phyloP scores from a whole-genome alignment of 23 red algal genomes.

The Chondrus crispus region DNA sequence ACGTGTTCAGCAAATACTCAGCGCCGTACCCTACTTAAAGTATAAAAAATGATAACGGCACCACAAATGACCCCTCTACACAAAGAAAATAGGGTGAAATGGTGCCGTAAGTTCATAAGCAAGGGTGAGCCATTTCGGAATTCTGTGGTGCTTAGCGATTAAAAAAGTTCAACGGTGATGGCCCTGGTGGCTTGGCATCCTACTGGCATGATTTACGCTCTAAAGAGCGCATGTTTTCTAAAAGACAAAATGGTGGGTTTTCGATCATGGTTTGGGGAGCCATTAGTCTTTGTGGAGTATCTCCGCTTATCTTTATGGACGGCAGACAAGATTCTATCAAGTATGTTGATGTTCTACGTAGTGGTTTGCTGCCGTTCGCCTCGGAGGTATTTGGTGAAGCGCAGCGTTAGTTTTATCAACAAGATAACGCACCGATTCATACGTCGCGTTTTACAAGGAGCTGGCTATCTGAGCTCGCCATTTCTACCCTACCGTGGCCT shows the following conservation, averaged over 20 bases:
- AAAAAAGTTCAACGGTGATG: conserved; percentile 7
- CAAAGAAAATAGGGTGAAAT: no score
- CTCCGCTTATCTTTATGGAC: not conserved
- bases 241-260: not conserved
- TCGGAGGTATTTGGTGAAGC: not conserved
- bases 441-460: not conserved
- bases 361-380: not conserved
- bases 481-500: not conserved
- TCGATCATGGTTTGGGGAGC: not conserved
- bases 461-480: not conserved
- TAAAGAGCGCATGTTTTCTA: not conserved
- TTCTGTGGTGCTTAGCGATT: no score
- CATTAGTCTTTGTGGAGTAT: not conserved
- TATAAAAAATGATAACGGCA: no score
- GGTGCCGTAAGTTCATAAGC: no score
- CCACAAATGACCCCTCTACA: no score
- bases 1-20: no score
- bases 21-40: no score
- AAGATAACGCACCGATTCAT: not conserved
- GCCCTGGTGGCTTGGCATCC: not conserved
- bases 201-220: not conserved
- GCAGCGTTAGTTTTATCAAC: not conserved
- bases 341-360: not conserved
- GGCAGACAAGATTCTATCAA: not conserved
- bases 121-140: no score